A percentile compares a stretch with the other conserved stretches of the same genome.
Evolutionary conservation across 495 filamentous ascomycete species (phyloP).

Genomic region (Xylaria acuta): DNA sequence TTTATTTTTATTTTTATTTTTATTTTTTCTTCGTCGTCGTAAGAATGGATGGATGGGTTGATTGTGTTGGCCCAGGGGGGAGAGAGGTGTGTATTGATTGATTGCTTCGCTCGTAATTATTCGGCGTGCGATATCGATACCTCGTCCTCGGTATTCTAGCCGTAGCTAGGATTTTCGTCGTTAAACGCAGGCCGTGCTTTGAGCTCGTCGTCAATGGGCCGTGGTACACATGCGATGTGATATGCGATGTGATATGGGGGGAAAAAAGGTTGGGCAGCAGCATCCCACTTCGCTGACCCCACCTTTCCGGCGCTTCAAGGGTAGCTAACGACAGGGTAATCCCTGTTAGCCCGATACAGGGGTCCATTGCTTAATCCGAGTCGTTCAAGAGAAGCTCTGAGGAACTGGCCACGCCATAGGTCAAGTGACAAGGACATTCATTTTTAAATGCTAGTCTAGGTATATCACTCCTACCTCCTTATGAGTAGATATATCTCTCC

Average conservation of each 20-base stretch:
- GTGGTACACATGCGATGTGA: no score
- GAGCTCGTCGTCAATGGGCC: neutral
- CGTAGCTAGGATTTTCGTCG: neutral
- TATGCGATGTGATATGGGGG: neutral
- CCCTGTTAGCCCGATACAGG: neutral
- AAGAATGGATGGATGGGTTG: slow-evolving; percentile 10
- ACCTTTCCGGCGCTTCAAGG: slow-evolving; percentile 1
- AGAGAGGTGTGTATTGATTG: neutral
- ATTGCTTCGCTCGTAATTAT: no score
- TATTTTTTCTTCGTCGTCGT: no score
- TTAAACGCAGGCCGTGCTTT: neutral
- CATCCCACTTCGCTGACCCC: slow-evolving; percentile 7
- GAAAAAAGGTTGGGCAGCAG: neutral
- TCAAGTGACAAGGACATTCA: neutral
- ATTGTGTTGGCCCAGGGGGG: slow-evolving; percentile 3
- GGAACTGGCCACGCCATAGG: neutral
- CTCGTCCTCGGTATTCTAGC: no score
- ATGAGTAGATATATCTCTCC: neutral
- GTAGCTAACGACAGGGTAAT: neutral
- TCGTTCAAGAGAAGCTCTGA: neutral
- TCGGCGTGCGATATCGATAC: neutral
- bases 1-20: no score
- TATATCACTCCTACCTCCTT: neutral
- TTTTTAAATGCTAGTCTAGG: neutral
- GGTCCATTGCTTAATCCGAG: neutral